A percentile compares a stretch with the other conserved stretches of the same genome.
These are phyloP conservation scores for Geopyxis carbonaria DNA, from an alignment of 495 filamentous ascomycete species.

Conservation along the genomic window DNA sequence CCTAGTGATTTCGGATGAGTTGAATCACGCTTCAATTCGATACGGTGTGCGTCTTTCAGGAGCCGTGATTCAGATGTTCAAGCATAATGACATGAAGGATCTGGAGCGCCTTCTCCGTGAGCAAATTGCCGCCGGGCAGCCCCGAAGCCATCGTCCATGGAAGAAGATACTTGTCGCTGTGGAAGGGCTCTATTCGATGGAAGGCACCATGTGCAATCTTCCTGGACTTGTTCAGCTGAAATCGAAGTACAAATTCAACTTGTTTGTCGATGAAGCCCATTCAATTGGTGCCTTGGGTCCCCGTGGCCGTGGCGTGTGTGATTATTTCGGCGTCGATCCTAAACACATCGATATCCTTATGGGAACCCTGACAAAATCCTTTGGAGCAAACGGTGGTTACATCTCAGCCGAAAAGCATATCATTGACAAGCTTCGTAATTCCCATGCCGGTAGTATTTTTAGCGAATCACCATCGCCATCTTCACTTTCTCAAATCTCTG, in stretches of 20 bases:
- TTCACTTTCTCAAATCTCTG: slow-evolving; percentile 73
- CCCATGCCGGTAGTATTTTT: slow-evolving; percentile 72
- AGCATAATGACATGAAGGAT: slow-evolving; percentile 86
- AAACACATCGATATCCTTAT: slow-evolving; percentile 86
- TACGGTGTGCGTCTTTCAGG: slow-evolving; percentile 87
- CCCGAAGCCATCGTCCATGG: slow-evolving; percentile 92
- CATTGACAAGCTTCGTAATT: slow-evolving; percentile 73
- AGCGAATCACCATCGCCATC: slow-evolving; percentile 78
- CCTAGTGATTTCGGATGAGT: slow-evolving; percentile 85
- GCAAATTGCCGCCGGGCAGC: slow-evolving; percentile 86
- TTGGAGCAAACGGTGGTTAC: slow-evolving; percentile 95
- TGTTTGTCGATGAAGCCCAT: slow-evolving; percentile 94
- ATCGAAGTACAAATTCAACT: slow-evolving; percentile 86
- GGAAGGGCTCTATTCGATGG: slow-evolving; percentile 97
- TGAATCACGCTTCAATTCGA: slow-evolving; percentile 94
- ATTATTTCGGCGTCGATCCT: slow-evolving; percentile 85
- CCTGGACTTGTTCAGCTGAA: slow-evolving; percentile 72
- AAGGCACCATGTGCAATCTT: slow-evolving; percentile 94
- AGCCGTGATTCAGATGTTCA: slow-evolving; percentile 87
- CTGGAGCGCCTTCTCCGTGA: slow-evolving; percentile 73
- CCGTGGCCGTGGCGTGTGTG: slow-evolving; percentile 77
- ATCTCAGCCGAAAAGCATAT: slow-evolving; percentile 78
- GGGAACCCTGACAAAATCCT: slow-evolving; percentile 96
- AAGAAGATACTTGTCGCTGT: slow-evolving; percentile 96
- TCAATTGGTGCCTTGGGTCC: slow-evolving; percentile 89